Percentiles rank a stretch among this genome's conserved stretches.
Evolutionary conservation across 2,329 filamentous ascomycete genomes (phyloP).

Genomic region (Diaporthe sp.): DNA sequence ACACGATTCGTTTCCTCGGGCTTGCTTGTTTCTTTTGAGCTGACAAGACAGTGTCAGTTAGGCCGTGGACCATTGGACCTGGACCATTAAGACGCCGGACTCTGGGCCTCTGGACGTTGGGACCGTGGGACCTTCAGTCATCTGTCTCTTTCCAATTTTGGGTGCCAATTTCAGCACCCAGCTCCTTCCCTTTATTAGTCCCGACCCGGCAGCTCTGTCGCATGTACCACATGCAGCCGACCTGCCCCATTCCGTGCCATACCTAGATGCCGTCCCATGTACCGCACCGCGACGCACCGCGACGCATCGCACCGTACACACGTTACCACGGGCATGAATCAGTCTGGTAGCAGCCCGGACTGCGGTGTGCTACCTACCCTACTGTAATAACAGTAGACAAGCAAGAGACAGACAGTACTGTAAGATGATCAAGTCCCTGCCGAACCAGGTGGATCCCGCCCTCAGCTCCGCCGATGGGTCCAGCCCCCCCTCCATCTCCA

Average conservation of each 20-base stretch:
- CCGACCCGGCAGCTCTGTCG: slow-evolving; percentile 23
- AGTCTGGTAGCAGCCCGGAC: slow-evolving; percentile 3
- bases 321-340: neutral
- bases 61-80: neutral
- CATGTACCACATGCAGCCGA: slow-evolving; percentile 9
- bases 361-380: neutral
- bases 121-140: slow-evolving; percentile 18
- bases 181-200: slow-evolving; percentile 30
- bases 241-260: neutral
- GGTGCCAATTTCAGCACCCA: slow-evolving; percentile 28
- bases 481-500: slow-evolving; percentile 20
- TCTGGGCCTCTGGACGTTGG: neutral
- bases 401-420: neutral
- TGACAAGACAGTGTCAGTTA: slow-evolving; percentile 21
- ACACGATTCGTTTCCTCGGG: slow-evolving; percentile 21
- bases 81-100: neutral
- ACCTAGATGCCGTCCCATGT: neutral
- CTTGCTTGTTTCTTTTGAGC: slow-evolving; percentile 16
- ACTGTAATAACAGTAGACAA: neutral
- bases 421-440: slow-evolving; percentile 10
- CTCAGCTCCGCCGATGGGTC: slow-evolving; percentile 20
- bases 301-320: neutral
- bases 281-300: neutral
- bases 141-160: slow-evolving; percentile 29
- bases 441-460: neutral